Percentiles rank a stretch among this genome's conserved stretches.
Conservation (phyloP, 2,329 filamentous ascomycete genomes). For the Botrytis deweyae region DNA sequence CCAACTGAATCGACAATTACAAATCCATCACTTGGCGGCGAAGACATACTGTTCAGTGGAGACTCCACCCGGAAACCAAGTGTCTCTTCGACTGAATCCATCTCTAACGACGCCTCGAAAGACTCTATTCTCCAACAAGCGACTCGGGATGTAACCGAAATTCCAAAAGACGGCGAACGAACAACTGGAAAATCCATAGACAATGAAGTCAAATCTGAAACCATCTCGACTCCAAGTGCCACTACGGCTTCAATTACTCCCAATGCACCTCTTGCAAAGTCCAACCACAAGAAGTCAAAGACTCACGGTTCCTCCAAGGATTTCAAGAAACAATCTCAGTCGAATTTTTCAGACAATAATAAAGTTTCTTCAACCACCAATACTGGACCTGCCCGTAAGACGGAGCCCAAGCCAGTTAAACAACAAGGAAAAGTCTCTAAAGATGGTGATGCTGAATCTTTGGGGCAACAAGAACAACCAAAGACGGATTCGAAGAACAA, state of each 20-base stretch:
- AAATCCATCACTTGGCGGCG: slow-evolving; percentile 1
- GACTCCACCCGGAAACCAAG: slow-evolving; percentile 25
- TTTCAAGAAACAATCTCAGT: slow-evolving; percentile 12
- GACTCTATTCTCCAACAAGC: background rate
- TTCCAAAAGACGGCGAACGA: background rate
- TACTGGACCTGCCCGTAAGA: slow-evolving; percentile 23
- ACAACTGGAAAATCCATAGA: background rate
- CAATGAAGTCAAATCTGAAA: background rate
- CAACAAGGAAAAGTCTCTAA: background rate
- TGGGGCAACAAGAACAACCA: background rate
- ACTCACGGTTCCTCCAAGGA: background rate
- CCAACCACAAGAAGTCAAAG: background rate
- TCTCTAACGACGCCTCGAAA: background rate
- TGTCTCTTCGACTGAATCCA: background rate
- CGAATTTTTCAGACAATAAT: slow-evolving; percentile 20
- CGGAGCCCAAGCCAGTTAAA: slow-evolving; percentile 22
- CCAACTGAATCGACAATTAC: slow-evolving; percentile 3
- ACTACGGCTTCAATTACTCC: background rate
- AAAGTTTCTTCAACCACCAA: slow-evolving; percentile 10
- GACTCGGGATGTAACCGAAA: background rate
- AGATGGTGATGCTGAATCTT: background rate
- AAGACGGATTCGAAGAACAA: slow-evolving; percentile 10
- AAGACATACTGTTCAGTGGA: slow-evolving; percentile 24
- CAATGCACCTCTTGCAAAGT: background rate
- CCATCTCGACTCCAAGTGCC: background rate